phyloP scores from a whole-genome alignment of 2,329 filamentous ascomycete species.

The Pezicula rhizophila region DNA sequence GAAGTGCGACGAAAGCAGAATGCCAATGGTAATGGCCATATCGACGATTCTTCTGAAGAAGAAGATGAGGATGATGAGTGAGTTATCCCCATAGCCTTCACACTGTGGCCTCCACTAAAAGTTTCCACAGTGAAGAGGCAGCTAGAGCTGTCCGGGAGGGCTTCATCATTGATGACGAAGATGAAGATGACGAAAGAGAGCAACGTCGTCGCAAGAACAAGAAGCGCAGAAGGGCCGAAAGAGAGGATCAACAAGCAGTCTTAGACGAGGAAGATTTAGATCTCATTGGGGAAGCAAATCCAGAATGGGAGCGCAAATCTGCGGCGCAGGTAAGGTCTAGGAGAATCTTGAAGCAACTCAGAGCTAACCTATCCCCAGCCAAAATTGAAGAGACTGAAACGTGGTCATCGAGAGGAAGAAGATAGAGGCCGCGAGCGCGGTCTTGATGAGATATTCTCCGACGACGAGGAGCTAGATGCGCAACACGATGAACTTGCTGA shows the following conservation, averaged over 20 bases:
- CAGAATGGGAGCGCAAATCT: constrained; percentile 61
- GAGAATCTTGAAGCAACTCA: not conserved
- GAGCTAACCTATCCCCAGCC: constrained; percentile 44
- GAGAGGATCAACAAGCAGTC: constrained; percentile 74
- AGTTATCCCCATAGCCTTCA: constrained; percentile 2
- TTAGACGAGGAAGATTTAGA: constrained; percentile 96
- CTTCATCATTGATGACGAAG: constrained; percentile 90
- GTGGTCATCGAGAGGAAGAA: constrained; percentile 73
- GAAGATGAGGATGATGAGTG: constrained; percentile 83
- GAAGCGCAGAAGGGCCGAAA: constrained; percentile 72
- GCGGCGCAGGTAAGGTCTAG: constrained; percentile 58
- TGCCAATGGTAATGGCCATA: constrained; percentile 33
- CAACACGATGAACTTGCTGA: constrained; percentile 41
- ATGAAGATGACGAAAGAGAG: constrained; percentile 59
- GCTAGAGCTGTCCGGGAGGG: constrained; percentile 63
- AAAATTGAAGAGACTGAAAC: constrained; percentile 95
- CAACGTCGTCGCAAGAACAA: constrained; percentile 56
- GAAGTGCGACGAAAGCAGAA: constrained; percentile 40
- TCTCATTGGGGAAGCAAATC: constrained; percentile 78
- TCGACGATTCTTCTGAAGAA: constrained; percentile 86
- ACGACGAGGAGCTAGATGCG: constrained; percentile 76
- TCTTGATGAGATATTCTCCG: constrained; percentile 89
- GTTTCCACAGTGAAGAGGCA: too few relatives aligned
- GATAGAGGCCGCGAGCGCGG: constrained; percentile 63
- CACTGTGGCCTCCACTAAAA: constrained; percentile 12